phyloP scores from a whole-genome alignment of 768 basidiomycete species.

The Omphalotus guepiniiformis region DNA sequence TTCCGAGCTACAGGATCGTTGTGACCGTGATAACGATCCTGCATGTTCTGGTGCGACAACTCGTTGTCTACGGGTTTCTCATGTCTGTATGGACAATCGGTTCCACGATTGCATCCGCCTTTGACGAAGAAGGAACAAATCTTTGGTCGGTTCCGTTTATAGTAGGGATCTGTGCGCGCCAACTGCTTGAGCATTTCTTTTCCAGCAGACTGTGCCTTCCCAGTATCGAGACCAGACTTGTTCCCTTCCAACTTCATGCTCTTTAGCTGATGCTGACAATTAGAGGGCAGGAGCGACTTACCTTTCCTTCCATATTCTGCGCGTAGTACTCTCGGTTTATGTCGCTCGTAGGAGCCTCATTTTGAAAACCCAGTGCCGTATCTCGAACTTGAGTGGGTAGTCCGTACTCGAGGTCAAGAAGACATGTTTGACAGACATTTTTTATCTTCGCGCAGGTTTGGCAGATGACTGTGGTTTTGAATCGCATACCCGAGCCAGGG shows the following conservation, averaged over 20 bases:
- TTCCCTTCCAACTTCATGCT: conserved; percentile 60
- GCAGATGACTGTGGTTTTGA: conserved; percentile 96
- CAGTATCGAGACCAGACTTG: conserved; percentile 59
- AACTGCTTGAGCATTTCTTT: conserved; percentile 97
- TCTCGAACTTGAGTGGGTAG: conserved; percentile 97
- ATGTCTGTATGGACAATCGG: conserved; percentile 94
- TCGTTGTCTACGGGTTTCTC: conserved; percentile 84
- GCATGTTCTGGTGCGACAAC: conserved; percentile 86
- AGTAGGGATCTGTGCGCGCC: conserved; percentile 93
- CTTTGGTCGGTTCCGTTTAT: conserved; percentile 94
- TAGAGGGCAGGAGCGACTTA: conserved; percentile 31
- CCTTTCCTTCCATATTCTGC: conserved; percentile 87
- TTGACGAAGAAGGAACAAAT: conserved; percentile 94
- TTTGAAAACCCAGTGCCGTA: conserved; percentile 82
- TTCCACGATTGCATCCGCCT: conserved; percentile 89
- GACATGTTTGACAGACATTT: conserved; percentile 96
- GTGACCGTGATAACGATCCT: conserved; percentile 88
- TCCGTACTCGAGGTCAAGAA: conserved; percentile 94
- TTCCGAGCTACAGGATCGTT: conserved; percentile 95
- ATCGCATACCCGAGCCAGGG: conserved; percentile 88
- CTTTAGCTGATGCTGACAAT: background rate
- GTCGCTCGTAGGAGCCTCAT: conserved; percentile 92
- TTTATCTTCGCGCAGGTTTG: conserved; percentile 96
- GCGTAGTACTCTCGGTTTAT: conserved; percentile 96
- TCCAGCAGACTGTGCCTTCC: conserved; percentile 69